Evolutionary conservation across 768 basidiomycete genomes (phyloP).

Genomic region (Lentinus tigrinus): DNA sequence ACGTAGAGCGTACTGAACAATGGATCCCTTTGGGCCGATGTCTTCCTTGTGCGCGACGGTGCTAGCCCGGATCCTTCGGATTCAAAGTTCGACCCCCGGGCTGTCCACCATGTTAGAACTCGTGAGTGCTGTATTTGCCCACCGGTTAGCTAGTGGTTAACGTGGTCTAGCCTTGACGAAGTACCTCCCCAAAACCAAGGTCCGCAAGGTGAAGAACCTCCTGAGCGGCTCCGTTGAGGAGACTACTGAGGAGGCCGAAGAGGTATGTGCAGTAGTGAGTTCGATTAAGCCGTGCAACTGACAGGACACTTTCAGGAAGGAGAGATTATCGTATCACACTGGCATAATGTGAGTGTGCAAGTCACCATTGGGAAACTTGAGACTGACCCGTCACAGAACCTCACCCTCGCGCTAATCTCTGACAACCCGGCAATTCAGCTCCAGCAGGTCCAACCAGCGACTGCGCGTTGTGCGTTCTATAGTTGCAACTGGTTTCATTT

Average conservation of each 20-base stretch:
- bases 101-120: constrained; percentile 74
- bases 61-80: constrained; percentile 64
- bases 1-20: constrained; percentile 72
- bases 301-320: constrained; percentile 27
- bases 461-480: constrained; percentile 62
- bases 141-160: neutral
- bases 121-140: constrained; percentile 42
- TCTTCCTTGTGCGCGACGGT: constrained; percentile 69
- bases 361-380: neutral
- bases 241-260: constrained; percentile 43
- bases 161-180: constrained; percentile 70
- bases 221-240: constrained; percentile 44
- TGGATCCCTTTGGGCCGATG: constrained; percentile 80
- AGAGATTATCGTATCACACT: constrained; percentile 77
- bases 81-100: constrained; percentile 47
- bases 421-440: constrained; percentile 59
- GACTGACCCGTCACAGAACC: constrained; percentile 51
- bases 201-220: constrained; percentile 82
- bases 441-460: constrained; percentile 53
- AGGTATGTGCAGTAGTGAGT: constrained; percentile 39
- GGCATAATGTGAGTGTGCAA: constrained; percentile 60
- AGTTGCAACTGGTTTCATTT: neutral
- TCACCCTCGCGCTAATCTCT: constrained; percentile 84
- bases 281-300: too few relatives aligned
- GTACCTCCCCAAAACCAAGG: constrained; percentile 71